A percentile compares a stretch with the other conserved stretches of the same genome.
phyloP scores from a whole-genome alignment of 768 basidiomycete species.

The Pholiota conissans region DNA sequence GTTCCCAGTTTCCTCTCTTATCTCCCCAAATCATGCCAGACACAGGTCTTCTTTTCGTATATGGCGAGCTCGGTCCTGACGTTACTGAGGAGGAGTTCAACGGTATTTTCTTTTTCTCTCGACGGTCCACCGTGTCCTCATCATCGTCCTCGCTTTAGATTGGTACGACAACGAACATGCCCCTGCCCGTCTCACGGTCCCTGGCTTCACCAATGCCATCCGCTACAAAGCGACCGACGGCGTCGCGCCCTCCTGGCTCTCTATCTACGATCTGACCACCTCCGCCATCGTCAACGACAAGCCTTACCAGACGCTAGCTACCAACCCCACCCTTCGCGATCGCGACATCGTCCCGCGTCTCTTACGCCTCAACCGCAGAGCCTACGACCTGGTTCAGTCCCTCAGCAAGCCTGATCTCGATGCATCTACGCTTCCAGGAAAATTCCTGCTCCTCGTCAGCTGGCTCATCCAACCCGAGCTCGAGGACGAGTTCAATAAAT shows the following conservation, averaged over 20 bases:
- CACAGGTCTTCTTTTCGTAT: conserved; percentile 32
- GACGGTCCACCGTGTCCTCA: not conserved
- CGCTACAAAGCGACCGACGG: conserved; percentile 33
- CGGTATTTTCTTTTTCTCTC: conserved; percentile 17
- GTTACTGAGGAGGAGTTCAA: conserved; percentile 32
- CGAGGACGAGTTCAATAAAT: conserved; percentile 33
- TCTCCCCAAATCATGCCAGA: conserved; percentile 14
- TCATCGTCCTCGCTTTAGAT: conserved; percentile 17
- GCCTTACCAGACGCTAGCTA: conserved; percentile 26
- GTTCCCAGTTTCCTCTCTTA: not conserved
- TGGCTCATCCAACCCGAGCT: conserved; percentile 18
- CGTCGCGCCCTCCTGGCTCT: conserved; percentile 20
- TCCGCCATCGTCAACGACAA: conserved; percentile 20
- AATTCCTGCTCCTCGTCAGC: conserved; percentile 24
- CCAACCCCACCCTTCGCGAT: conserved; percentile 26
- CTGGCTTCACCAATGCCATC: conserved; percentile 28
- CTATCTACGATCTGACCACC: conserved; percentile 29
- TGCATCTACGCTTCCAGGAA: conserved; percentile 16
- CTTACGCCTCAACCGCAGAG: conserved; percentile 24
- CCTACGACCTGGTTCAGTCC: conserved; percentile 22
- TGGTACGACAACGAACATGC: conserved; percentile 38
- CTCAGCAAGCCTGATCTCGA: conserved; percentile 12
- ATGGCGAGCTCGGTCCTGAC: conserved; percentile 26
- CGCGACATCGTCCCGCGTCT: conserved; percentile 23
- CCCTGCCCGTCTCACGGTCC: conserved; percentile 29